Conservation (phyloP, 108 stramenopile species). For the Skeletonema marinoi region DNA sequence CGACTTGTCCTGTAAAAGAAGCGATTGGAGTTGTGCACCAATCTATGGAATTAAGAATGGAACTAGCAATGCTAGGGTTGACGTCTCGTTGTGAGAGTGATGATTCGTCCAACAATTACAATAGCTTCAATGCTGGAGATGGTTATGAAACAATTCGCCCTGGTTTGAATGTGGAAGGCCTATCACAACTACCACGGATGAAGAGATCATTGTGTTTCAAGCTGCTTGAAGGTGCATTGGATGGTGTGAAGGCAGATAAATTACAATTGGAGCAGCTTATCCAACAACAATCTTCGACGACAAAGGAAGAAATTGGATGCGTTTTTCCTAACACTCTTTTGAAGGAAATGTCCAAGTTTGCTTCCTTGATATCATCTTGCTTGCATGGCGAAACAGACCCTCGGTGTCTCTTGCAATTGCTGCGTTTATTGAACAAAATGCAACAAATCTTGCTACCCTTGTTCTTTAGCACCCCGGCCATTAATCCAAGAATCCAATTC, state of each 20-base stretch:
- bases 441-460: constrained; percentile 50
- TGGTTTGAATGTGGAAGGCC: constrained; percentile 49
- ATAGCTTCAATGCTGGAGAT: constrained; percentile 29
- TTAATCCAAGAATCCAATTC: constrained; percentile 32
- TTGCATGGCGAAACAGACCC: constrained; percentile 90
- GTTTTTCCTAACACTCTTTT: constrained; percentile 18
- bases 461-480: constrained; percentile 10
- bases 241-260: constrained; percentile 40
- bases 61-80: constrained; percentile 53
- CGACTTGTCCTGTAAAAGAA: constrained; percentile 7
- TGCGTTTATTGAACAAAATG: constrained; percentile 60
- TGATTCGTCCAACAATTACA: constrained; percentile 13
- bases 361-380: constrained; percentile 62
- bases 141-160: constrained; percentile 30
- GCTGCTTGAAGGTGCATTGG: constrained; percentile 53
- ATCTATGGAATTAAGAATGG: constrained; percentile 50
- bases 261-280: constrained; percentile 10
- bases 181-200: constrained; percentile 66
- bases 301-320: background rate
- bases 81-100: constrained; percentile 59
- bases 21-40: constrained; percentile 34
- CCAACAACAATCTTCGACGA: constrained; percentile 1
- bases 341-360: constrained; percentile 49
- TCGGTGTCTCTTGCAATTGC: constrained; percentile 79
- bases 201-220: constrained; percentile 76